phyloP scores from a whole-genome alignment of 148 eudicot species.

The Spergularia marina region DNA sequence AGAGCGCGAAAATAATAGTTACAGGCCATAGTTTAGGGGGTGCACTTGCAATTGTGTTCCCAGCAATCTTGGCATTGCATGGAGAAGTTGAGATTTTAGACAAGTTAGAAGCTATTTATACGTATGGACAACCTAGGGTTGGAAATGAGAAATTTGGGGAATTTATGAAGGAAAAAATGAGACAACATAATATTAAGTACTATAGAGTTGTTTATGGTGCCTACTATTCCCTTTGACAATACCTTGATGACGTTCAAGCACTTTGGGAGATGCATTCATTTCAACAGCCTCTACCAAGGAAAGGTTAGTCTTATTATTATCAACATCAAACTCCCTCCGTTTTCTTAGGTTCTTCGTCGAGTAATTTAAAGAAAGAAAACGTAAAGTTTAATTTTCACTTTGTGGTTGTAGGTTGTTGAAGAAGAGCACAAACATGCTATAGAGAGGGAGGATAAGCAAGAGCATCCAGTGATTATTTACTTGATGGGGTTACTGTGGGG shows the following conservation, averaged over 20 bases:
- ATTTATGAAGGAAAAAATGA: constrained; percentile 36
- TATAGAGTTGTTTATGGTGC: constrained; percentile 66
- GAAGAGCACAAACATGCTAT: constrained; percentile 1
- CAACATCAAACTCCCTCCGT: too few relatives aligned
- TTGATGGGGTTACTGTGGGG: constrained; percentile 1
- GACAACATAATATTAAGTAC: constrained; percentile 30
- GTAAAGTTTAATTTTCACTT: too few relatives aligned
- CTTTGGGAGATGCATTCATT: constrained; percentile 64
- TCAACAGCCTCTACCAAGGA: constrained; percentile 48
- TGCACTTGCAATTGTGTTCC: constrained; percentile 64
- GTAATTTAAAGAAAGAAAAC: too few relatives aligned
- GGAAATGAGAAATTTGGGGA: constrained; percentile 54
- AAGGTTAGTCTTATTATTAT: too few relatives aligned
- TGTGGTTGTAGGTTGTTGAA: constrained; percentile 19
- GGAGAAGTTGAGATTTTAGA: constrained; percentile 35
- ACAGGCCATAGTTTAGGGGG: constrained; percentile 89
- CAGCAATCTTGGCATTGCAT: constrained; percentile 51
- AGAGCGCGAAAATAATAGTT: constrained; percentile 41
- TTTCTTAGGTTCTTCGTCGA: too few relatives aligned
- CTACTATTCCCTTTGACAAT: constrained; percentile 55
- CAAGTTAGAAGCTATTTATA: constrained; percentile 52
- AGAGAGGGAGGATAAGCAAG: constrained; percentile 35
- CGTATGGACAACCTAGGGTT: constrained; percentile 81
- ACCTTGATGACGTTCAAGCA: constrained; percentile 48
- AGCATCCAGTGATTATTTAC: constrained; percentile 25